Percentiles rank a stretch among this genome's conserved stretches.
These are phyloP conservation scores for Porphyra umbilicalis DNA, from an alignment of 31 red algal species.

Conservation along the genomic window DNA sequence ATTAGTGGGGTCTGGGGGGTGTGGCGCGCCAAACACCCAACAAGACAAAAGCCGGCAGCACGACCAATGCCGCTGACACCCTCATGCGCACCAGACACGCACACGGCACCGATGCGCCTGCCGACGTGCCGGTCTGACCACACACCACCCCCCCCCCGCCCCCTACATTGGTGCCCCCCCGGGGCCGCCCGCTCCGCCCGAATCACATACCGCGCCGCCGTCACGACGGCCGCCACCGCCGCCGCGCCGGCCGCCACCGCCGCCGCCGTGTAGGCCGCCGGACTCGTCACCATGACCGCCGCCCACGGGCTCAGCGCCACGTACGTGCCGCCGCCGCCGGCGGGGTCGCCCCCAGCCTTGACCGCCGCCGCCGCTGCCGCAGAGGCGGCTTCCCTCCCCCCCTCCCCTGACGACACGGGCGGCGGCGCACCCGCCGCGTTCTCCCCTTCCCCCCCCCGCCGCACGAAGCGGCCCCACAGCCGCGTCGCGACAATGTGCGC, in stretches of 20 bases:
- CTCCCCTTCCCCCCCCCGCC: too few species aligned
- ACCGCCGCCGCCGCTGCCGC: neutral
- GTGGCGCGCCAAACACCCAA: too few species aligned
- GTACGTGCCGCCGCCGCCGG: neutral
- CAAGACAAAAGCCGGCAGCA: too few species aligned
- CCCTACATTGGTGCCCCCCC: too few species aligned
- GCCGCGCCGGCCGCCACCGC: neutral
- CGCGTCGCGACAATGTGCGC: conserved; percentile 60
- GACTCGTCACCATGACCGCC: neutral
- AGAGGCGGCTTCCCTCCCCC: neutral
- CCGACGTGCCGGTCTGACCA: too few species aligned
- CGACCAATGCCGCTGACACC: too few species aligned
- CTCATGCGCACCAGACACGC: too few species aligned
- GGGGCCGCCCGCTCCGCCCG: neutral
- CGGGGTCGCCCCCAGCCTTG: neutral
- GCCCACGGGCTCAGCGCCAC: neutral
- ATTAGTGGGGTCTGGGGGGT: too few species aligned
- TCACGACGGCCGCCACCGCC: neutral
- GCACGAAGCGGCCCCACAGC: conserved; percentile 1
- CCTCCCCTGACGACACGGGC: neutral
- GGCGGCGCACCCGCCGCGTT: neutral
- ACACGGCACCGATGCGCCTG: too few species aligned
- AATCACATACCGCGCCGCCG: neutral
- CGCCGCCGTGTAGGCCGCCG: neutral
- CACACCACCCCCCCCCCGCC: too few species aligned